These are phyloP conservation scores for Triticum timopheevii DNA, from an alignment of 176 grass and related monocot species.

Conservation along the genomic window DNA sequence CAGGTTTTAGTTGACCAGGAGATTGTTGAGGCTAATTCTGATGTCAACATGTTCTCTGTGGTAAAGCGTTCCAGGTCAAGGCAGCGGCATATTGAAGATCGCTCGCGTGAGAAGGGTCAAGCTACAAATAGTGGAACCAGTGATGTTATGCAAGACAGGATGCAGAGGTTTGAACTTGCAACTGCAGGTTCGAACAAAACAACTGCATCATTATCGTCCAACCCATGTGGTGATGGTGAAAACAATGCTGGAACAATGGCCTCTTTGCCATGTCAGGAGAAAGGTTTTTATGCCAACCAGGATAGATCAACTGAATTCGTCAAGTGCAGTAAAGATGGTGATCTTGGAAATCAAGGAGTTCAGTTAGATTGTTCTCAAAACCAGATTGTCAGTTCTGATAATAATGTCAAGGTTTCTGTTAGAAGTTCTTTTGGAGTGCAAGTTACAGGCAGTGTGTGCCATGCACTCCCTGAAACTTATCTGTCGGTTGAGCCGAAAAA, in stretches of 20 bases:
- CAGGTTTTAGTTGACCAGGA: constrained; percentile 34
- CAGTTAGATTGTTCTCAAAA: constrained; percentile 27
- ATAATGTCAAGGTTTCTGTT: background rate
- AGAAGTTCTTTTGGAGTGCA: constrained; percentile 18
- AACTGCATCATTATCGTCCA: constrained; percentile 26
- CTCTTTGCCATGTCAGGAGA: constrained; percentile 12
- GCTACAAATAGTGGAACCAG: constrained; percentile 14
- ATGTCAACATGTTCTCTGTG: constrained; percentile 39
- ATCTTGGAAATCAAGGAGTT: constrained; percentile 30
- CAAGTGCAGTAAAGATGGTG: constrained; percentile 2
- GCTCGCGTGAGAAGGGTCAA: constrained; percentile 27
- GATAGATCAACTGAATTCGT: constrained; percentile 23
- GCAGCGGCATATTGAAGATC: constrained; percentile 46
- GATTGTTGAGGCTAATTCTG: constrained; percentile 31
- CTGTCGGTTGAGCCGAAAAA: constrained; percentile 42
- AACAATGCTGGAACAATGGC: constrained; percentile 18
- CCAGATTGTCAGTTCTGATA: constrained; percentile 18
- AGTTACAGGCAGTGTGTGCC: background rate
- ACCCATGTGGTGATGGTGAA: constrained; percentile 24
- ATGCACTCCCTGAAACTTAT: constrained; percentile 34
- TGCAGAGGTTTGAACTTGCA: constrained; percentile 21
- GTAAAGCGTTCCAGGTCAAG: constrained; percentile 72
- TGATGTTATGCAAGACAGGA: constrained; percentile 1
- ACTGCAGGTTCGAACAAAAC: background rate
- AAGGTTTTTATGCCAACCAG: constrained; percentile 29